A percentile compares a stretch with the other conserved stretches of the same genome.
Evolutionary conservation across 2,329 filamentous ascomycete genomes (phyloP).

Genomic region (Pestalotiopsis sp.): DNA sequence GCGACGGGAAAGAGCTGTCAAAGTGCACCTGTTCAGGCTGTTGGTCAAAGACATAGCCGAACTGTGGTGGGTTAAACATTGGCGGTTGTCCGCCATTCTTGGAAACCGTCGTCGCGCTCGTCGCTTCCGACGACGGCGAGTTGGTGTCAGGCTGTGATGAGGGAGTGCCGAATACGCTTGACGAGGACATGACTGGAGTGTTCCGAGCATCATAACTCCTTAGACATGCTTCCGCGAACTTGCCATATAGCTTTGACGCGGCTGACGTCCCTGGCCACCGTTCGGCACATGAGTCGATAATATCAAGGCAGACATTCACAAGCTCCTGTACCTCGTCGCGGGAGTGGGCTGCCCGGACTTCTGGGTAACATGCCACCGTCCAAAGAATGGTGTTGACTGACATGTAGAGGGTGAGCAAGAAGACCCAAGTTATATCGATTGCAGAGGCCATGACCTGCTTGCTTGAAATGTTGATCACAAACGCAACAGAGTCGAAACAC

Average conservation of each 20-base stretch:
- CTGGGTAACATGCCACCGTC: slow-evolving; percentile 77
- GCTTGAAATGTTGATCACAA: slow-evolving; percentile 78
- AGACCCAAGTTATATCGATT: slow-evolving; percentile 92
- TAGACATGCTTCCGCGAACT: slow-evolving; percentile 80
- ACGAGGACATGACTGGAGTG: slow-evolving; percentile 31
- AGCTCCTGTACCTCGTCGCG: slow-evolving; percentile 76
- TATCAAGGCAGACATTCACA: slow-evolving; percentile 73
- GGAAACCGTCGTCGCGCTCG: slow-evolving; percentile 34
- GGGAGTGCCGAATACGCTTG: slow-evolving; percentile 41
- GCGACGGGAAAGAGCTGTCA: slow-evolving; percentile 42
- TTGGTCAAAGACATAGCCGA: slow-evolving; percentile 60
- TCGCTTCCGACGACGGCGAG: slow-evolving; percentile 46
- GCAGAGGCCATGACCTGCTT: slow-evolving; percentile 75
- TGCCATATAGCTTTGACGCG: slow-evolving; percentile 82
- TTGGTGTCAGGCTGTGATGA: slow-evolving; percentile 49
- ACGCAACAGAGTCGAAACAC: slow-evolving; percentile 81
- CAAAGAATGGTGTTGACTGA: slow-evolving; percentile 89
- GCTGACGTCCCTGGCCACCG: slow-evolving; percentile 90
- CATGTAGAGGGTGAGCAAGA: slow-evolving; percentile 87
- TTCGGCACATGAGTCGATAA: slow-evolving; percentile 77
- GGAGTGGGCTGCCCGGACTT: slow-evolving; percentile 72
- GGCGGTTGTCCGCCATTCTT: slow-evolving; percentile 34
- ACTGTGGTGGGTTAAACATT: slow-evolving; percentile 52
- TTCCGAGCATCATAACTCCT: slow-evolving; percentile 76
- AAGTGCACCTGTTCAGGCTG: slow-evolving; percentile 51